Conservation (phyloP, 805 yeast species). For the Kurtzmaniella cleridarum region DNA sequence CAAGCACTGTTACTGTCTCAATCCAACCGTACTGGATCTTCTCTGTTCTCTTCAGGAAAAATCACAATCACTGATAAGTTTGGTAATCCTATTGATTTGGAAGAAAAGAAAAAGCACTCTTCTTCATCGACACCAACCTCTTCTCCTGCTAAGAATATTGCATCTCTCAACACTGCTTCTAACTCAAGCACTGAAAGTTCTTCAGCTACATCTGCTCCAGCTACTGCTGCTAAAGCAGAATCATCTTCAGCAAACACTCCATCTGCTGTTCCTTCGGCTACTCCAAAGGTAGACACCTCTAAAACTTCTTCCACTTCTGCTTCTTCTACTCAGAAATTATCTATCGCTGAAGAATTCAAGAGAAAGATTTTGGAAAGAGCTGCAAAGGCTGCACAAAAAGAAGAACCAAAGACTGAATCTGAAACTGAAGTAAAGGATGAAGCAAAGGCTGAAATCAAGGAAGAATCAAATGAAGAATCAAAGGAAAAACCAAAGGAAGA, state of each 20-base stretch:
- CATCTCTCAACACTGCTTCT: constrained; percentile 10
- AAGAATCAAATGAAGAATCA: constrained; percentile 7
- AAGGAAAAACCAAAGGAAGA: constrained; percentile 9
- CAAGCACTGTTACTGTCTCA: constrained; percentile 9
- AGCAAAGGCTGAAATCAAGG: constrained; percentile 7
- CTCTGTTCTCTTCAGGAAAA: constrained; percentile 15
- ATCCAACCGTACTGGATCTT: constrained; percentile 1
- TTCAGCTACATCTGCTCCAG: constrained; percentile 8
- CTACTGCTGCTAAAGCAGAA: constrained; percentile 11
- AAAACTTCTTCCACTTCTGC: constrained; percentile 7
- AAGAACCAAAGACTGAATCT: constrained; percentile 4
- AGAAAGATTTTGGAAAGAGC: constrained; percentile 29
- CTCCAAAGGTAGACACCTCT: background rate
- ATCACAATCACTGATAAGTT: constrained; percentile 38
- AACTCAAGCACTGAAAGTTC: constrained; percentile 6
- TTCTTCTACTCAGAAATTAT: constrained; percentile 9
- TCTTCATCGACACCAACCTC: constrained; percentile 24
- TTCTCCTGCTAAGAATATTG: constrained; percentile 22
- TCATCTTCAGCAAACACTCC: constrained; percentile 10
- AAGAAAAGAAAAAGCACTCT: constrained; percentile 33
- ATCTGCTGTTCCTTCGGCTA: constrained; percentile 7
- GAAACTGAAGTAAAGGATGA: constrained; percentile 1
- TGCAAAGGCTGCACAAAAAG: constrained; percentile 10
- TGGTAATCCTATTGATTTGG: constrained; percentile 38
- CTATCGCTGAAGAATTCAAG: constrained; percentile 33